Evolutionary conservation across 2,329 filamentous ascomycete genomes (phyloP), one percentile per base, ranked within the genome.

Genomic region (Amphichorda felina): DNA sequence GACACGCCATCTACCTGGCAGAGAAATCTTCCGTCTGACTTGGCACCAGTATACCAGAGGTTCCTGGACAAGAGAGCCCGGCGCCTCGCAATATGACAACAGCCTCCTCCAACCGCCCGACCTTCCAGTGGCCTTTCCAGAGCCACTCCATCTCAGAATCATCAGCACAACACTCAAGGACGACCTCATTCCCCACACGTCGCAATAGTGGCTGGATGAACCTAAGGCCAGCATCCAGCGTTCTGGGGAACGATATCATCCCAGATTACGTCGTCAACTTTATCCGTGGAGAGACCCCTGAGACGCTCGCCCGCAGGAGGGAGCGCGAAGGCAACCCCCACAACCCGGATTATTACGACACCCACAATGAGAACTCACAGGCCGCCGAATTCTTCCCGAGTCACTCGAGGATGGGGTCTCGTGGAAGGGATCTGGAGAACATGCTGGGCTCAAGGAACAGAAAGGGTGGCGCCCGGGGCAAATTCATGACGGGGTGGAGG

Each of bases 251-350:
- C 37, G 61, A 64, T 36, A 57, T 72, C 22, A 60, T 73, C 13
- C 69, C 69, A 8, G 69, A 73, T 50, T 73, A 73, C 43, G 63
- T 73, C 28, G 57, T 69, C 41, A 66, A 70, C 49, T 73, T 66
- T 46, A 57, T 73, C 41, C 62, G 68, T 28, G 68, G 68, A 31
- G 69, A 72, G 50, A 72, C 68, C 2, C 68, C 69, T 11, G 68
- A 72, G 48, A 63, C 60, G 21, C 45, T 72, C 15, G 68, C 68
- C 5, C 53, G 55, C 38, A 62, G 64, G 43, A 60, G 61, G 40
- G 55, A 57, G 39, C 56, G 45, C 10, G 41, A 35, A 25, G 37
- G 35, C 11, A 38, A 49, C 27, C 43, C 43, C 15, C 40, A 50
- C 13, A 50, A 45, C 30, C 41, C 56, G 37, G 41, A 51, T 45